Conservation (phyloP, 495 filamentous ascomycete species). For the Lichenothelia convexa region DNA sequence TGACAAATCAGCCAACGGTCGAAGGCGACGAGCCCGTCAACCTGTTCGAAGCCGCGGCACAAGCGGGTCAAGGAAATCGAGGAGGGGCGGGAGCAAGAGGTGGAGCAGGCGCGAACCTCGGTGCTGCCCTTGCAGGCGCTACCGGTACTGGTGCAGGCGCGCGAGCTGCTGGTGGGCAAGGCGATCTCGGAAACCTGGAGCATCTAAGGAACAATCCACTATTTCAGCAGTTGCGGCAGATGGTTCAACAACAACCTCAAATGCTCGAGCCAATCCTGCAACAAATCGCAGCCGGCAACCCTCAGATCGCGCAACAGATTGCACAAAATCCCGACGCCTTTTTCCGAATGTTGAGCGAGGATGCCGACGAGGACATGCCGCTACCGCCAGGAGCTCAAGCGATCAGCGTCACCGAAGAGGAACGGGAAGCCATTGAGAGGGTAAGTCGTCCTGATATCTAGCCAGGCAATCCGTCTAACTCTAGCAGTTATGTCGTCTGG, state of each 20-base stretch:
- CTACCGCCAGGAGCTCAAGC: conserved; percentile 77
- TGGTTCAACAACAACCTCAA: conserved; percentile 89
- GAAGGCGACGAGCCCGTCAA: conserved; percentile 62
- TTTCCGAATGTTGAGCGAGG: conserved; percentile 69
- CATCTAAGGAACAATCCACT: conserved; percentile 92
- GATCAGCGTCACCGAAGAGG: conserved; percentile 85
- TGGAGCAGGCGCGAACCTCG: conserved; percentile 11
- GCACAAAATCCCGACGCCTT: conserved; percentile 84
- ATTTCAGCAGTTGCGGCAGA: conserved; percentile 91
- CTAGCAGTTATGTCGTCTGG: conserved; percentile 63
- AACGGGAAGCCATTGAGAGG: conserved; percentile 89
- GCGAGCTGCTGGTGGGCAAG: conserved; percentile 22
- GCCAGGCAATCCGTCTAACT: neutral
- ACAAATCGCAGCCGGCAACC: conserved; percentile 89
- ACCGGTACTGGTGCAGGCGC: conserved; percentile 5
- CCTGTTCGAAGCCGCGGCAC: conserved; percentile 83
- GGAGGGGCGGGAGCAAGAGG: conserved; percentile 33
- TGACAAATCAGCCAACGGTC: conserved; percentile 16
- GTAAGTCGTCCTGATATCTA: conserved; percentile 34
- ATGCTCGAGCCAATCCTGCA: conserved; percentile 98
- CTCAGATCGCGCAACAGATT: conserved; percentile 80
- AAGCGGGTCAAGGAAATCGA: conserved; percentile 41
- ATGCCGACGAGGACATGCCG: conserved; percentile 46
- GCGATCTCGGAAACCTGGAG: conserved; percentile 58
- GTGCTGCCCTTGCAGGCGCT: conserved; percentile 8